These are phyloP conservation scores for Cercospora sojina DNA, from an alignment of 2,329 filamentous ascomycete species.

Conservation along the genomic window DNA sequence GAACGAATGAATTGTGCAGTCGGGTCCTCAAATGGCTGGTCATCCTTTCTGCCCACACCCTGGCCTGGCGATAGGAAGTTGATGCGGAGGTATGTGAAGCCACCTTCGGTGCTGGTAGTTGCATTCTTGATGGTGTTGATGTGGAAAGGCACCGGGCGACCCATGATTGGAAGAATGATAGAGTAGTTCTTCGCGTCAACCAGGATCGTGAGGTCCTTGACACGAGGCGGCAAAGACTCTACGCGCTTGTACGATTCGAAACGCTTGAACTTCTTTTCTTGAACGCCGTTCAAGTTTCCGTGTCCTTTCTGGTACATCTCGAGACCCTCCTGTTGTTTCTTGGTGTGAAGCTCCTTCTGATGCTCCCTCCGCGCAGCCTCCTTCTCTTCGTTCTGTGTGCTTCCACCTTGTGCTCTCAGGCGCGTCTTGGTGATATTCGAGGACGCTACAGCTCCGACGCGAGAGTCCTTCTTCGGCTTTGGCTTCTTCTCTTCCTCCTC, in stretches of 20 bases:
- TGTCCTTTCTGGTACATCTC: conserved; percentile 83
- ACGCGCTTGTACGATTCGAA: conserved; percentile 99
- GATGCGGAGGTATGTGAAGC: conserved; percentile 90
- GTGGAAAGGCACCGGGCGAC: conserved; percentile 94
- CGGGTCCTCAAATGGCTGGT: conserved; percentile 95
- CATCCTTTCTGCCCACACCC: conserved; percentile 94
- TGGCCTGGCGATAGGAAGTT: conserved; percentile 97
- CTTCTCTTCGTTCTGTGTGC: conserved; percentile 83
- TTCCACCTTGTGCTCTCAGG: conserved; percentile 83
- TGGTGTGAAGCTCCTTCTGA: conserved; percentile 81
- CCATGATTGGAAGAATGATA: conserved; percentile 94
- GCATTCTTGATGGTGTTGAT: conserved; percentile 99
- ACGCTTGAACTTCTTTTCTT: conserved; percentile 97
- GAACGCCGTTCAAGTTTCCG: conserved; percentile 79
- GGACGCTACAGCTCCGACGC: conserved; percentile 82
- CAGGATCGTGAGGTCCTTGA: conserved; percentile 83
- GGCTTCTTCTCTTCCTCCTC: conserved; percentile 80
- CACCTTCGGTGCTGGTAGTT: conserved; percentile 93
- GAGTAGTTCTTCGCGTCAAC: conserved; percentile 89
- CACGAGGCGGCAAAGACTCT: conserved; percentile 80
- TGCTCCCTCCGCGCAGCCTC: conserved; percentile 85
- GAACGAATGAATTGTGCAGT: conserved; percentile 94
- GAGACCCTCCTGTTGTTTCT: conserved; percentile 87
- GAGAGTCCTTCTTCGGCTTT: conserved; percentile 82
- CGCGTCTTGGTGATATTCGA: conserved; percentile 96